Conservation (phyloP, 2,329 filamentous ascomycete species). For the Pseudogymnoascus sp. region DNA sequence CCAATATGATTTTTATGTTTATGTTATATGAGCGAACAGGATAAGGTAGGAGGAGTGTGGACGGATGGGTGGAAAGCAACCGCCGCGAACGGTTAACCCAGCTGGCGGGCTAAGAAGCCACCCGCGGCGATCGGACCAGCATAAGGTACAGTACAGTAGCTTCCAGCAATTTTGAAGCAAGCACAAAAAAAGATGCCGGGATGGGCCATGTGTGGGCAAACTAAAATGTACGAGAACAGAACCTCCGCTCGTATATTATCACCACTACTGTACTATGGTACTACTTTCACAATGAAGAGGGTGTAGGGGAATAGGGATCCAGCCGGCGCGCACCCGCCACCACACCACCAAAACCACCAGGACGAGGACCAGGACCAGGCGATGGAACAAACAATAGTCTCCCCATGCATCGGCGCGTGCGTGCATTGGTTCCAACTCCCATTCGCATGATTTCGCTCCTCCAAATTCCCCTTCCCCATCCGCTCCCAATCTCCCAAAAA, state of each 20-base stretch:
- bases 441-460: not conserved
- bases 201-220: not conserved
- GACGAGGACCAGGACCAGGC: not conserved
- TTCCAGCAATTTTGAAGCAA: not conserved
- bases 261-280: no score
- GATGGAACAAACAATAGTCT: not conserved
- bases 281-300: no score
- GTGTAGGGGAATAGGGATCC: not conserved
- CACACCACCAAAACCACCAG: no score
- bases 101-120: conserved; percentile 1
- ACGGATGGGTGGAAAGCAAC: not conserved
- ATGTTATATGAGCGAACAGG: no score
- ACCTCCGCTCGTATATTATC: not conserved
- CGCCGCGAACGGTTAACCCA: conserved; percentile 2
- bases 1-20: not conserved
- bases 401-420: not conserved
- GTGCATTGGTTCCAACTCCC: not conserved
- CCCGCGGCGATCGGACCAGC: conserved; percentile 5
- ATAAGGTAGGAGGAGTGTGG: no score
- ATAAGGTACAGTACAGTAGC: conserved; percentile 4
- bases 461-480: not conserved
- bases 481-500: not conserved
- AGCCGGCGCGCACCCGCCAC: no score
- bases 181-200: not conserved
- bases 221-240: no score